Evolutionary conservation across 257 asterid species (phyloP).

Genomic region (Anisodus tanguticus): DNA sequence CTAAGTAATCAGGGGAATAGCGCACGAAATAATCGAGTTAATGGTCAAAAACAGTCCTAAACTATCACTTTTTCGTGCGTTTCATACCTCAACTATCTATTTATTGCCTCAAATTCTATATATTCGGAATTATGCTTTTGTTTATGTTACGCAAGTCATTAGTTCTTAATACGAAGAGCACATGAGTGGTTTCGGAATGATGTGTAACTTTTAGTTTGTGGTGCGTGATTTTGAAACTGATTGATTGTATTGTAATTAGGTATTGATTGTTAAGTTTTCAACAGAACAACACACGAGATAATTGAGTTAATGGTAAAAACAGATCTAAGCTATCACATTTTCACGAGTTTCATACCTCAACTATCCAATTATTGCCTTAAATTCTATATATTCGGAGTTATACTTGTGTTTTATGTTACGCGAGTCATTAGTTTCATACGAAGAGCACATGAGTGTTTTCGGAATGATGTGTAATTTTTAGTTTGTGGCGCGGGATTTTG

Average conservation of each 20-base stretch:
- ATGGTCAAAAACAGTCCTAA: too few species aligned
- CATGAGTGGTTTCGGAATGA: neutral
- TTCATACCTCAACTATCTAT: too few species aligned
- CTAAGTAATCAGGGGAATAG: neutral
- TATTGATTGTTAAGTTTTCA: neutral
- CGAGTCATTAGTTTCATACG: neutral
- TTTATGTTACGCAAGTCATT: neutral
- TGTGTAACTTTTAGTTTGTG: too few species aligned
- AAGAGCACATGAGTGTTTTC: slow-evolving; percentile 6
- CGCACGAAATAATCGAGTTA: neutral
- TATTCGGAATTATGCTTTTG: neutral
- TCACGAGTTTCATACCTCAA: too few species aligned
- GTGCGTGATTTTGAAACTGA: neutral
- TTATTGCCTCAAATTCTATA: neutral
- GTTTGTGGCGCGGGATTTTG: neutral
- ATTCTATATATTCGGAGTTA: neutral
- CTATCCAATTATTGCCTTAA: too few species aligned
- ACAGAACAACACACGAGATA: too few species aligned
- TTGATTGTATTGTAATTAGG: neutral
- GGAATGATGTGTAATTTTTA: neutral
- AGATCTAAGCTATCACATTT: too few species aligned
- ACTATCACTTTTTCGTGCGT: too few species aligned
- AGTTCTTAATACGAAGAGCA: neutral
- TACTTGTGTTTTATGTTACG: neutral
- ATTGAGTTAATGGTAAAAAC: too few species aligned